Evolutionary conservation across 805 yeast genomes (phyloP), one percentile per base, ranked within the genome.

Genomic region (Saturnispora mendoncae): DNA sequence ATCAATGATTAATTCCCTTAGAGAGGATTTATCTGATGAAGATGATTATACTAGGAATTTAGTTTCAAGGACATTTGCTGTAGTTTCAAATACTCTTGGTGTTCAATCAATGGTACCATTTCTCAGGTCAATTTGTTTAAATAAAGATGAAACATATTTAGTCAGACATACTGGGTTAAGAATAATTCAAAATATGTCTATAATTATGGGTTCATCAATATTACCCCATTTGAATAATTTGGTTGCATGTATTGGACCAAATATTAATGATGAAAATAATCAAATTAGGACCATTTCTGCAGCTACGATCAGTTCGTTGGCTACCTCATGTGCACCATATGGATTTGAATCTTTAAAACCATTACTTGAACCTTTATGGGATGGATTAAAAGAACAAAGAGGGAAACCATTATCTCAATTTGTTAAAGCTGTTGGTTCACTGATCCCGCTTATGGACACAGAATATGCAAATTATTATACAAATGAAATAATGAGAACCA

Each of bases 291-390:
- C 74, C 2, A 69, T 78, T 10, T 69, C 95, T 0, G 95, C 95
- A 0, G 64, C 69, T 27, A 78, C 95, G 0, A 53, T 88, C 2
- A 65, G 88, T 0, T 72, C 80, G 1, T 59, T 90, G 26, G 97
- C 97, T 0, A 88, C 84, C 38, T 78, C 84, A 6, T 74, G 86
- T 4, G 68, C 75, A 18, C 97, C 97, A 0, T 85, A 82, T 60
- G 98, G 97, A 35, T 81, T 84, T 42, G 96, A 85, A 51, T 76
- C 90, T 0, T 88, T 90, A 56, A 94, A 87, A 51, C 61, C 62
- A 0, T 68, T 79, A 0, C 55, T 90, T 27, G 90, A 84, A 42
- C 83, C 86, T 0, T 62, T 85, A 5, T 87, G 96, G 95, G 61
- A 65, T 9, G 96, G 95, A 4, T 71, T 85, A 19, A 71, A 76